Percentiles rank a stretch among this genome's conserved stretches.
Conservation (phyloP, 306 rosid genomes). For the Nissolia schottii region DNA sequence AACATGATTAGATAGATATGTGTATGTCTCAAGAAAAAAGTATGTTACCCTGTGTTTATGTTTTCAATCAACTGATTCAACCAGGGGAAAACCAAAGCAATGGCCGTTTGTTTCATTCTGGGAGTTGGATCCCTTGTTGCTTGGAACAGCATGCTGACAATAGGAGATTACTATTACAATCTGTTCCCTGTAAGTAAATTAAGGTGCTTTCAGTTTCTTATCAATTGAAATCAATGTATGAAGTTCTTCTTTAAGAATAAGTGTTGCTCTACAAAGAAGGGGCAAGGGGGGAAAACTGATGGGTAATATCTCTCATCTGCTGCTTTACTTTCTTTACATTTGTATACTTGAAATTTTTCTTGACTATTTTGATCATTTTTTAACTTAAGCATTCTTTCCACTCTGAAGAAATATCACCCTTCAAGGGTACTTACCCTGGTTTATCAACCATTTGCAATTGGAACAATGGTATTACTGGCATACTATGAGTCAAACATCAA, state of each 20-base stretch:
- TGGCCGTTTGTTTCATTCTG: conserved; percentile 60
- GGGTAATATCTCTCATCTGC: not conserved
- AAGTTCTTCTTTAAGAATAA: too few species aligned
- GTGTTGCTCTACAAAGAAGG: not conserved
- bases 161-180: conserved; percentile 68
- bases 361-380: not conserved
- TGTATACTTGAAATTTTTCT: not conserved
- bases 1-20: not conserved
- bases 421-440: conserved; percentile 60
- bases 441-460: conserved; percentile 65
- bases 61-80: not conserved
- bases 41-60: not conserved
- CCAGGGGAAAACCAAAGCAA: conserved; percentile 52
- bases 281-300: not conserved
- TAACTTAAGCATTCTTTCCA: not conserved
- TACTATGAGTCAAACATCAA: conserved; percentile 56
- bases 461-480: conserved; percentile 39
- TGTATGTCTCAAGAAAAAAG: not conserved
- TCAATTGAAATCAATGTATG: not conserved
- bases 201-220: not conserved
- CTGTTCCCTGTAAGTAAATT: conserved; percentile 56
- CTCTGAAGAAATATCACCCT: conserved; percentile 46
- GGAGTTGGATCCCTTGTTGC: conserved; percentile 65
- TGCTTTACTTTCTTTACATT: not conserved
- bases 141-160: conserved; percentile 62